Percentiles rank a stretch among this genome's conserved stretches.
These are phyloP conservation scores for Pseudogymnoascus sp. DNA, from an alignment of 2,329 filamentous ascomycete genomes.

Conservation along the genomic window DNA sequence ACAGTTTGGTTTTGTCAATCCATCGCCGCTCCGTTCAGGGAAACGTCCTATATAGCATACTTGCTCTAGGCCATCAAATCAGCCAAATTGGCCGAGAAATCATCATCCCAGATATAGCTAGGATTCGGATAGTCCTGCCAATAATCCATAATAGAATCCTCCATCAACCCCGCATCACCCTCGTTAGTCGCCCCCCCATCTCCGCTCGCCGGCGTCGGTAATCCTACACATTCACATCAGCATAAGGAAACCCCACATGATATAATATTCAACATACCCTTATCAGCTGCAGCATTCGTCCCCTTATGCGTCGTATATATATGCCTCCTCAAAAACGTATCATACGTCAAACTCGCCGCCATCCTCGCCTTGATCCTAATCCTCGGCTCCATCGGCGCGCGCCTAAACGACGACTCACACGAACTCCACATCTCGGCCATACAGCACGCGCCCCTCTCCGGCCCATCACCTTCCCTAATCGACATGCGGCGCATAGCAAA, in stretches of 20 bases:
- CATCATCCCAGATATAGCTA: neutral
- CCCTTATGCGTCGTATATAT: neutral
- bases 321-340: neutral
- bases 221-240: neutral
- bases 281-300: neutral
- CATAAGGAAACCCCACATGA: neutral
- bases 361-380: neutral
- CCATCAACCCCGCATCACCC: neutral
- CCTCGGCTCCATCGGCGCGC: neutral
- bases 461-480: slow-evolving; percentile 10
- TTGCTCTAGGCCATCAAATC: neutral
- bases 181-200: neutral
- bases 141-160: neutral
- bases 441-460: slow-evolving; percentile 9
- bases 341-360: slow-evolving; percentile 8
- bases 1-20: neutral
- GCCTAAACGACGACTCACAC: neutral
- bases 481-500: neutral
- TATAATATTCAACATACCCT: neutral
- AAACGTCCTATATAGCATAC: neutral
- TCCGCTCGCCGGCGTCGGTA: neutral
- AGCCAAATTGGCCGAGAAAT: neutral
- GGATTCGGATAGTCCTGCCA: neutral
- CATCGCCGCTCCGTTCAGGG: too few relatives aligned
- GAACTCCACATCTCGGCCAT: slow-evolving; percentile 12